phyloP scores from a whole-genome alignment of 1,284 basidiomycete species.

The Golubevia sp. region DNA sequence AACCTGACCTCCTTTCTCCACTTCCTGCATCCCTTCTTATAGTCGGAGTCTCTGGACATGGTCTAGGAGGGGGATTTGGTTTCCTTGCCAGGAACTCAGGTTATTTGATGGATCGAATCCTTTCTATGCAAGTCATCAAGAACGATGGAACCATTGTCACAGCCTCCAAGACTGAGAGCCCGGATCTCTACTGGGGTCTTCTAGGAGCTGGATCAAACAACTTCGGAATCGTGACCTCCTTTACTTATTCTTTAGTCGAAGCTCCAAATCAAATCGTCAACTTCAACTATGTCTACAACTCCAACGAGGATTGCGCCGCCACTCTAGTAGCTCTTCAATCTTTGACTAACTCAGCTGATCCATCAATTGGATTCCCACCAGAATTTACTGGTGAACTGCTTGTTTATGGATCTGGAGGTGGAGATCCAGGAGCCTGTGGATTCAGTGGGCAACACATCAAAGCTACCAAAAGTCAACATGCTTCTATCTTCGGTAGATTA shows the following conservation, averaged over 20 bases:
- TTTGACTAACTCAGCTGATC: slow-evolving; percentile 5
- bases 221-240: slow-evolving; percentile 35
- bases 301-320: slow-evolving; percentile 32
- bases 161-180: slow-evolving; percentile 2
- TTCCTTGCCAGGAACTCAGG: slow-evolving; percentile 30
- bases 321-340: slow-evolving; percentile 29
- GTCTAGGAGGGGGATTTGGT: slow-evolving; percentile 38
- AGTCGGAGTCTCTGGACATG: slow-evolving; percentile 28
- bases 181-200: slow-evolving; percentile 35
- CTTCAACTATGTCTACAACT: slow-evolving; percentile 23
- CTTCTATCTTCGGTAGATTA: slow-evolving; percentile 8
- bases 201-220: slow-evolving; percentile 32
- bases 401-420: slow-evolving; percentile 12
- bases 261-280: slow-evolving; percentile 26
- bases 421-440: slow-evolving; percentile 22
- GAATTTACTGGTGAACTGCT: slow-evolving; percentile 33
- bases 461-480: slow-evolving; percentile 8
- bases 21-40: too few relatives aligned
- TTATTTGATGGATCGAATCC: slow-evolving; percentile 33
- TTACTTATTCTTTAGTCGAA: slow-evolving; percentile 22
- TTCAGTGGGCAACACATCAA: slow-evolving; percentile 29
- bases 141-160: slow-evolving; percentile 8
- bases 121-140: slow-evolving; percentile 18
- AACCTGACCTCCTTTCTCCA: too few relatives aligned
- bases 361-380: slow-evolving; percentile 7